A percentile compares a stretch with the other conserved stretches of the same genome.
Evolutionary conservation across 148 eudicot genomes (phyloP).

Genomic region (Nepenthes gracilis): DNA sequence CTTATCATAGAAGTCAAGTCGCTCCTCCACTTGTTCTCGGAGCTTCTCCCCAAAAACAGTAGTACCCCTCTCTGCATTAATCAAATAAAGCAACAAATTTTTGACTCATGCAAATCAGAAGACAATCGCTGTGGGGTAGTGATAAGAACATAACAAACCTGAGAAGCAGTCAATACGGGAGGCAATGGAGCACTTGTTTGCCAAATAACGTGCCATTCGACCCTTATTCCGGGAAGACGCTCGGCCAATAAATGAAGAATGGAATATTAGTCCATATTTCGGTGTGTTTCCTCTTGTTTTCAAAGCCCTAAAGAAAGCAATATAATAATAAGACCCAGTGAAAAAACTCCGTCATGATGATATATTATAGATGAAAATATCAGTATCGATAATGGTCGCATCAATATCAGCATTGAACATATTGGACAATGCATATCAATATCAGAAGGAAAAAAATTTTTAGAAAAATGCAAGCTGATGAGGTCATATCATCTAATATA

Average conservation of each 20-base stretch:
- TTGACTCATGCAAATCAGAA: not conserved
- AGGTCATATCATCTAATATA: too few species aligned
- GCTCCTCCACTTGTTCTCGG: constrained; percentile 89
- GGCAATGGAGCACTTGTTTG: constrained; percentile 97
- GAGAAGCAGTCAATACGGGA: constrained; percentile 92
- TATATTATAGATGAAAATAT: too few species aligned
- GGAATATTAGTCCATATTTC: constrained; percentile 93
- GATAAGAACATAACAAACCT: constrained; percentile 29
- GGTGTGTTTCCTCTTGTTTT: constrained; percentile 95
- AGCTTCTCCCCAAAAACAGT: constrained; percentile 87
- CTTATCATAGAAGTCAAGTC: constrained; percentile 95
- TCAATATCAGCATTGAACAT: too few species aligned
- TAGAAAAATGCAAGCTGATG: too few species aligned
- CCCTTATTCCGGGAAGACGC: constrained; percentile 93
- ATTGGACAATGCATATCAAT: too few species aligned
- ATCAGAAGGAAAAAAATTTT: too few species aligned
- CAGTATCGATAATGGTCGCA: too few species aligned
- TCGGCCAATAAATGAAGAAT: constrained; percentile 97
- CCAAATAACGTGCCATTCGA: constrained; percentile 98
- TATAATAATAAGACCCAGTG: not conserved
- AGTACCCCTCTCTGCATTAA: constrained; percentile 51
- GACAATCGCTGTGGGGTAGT: not conserved
- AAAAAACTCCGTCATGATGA: not conserved
- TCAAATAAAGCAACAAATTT: constrained; percentile 4
- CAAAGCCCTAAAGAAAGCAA: constrained; percentile 52